These are phyloP conservation scores for Tetrapisispora taiwanensis DNA, from an alignment of 805 yeast species.

Conservation along the genomic window DNA sequence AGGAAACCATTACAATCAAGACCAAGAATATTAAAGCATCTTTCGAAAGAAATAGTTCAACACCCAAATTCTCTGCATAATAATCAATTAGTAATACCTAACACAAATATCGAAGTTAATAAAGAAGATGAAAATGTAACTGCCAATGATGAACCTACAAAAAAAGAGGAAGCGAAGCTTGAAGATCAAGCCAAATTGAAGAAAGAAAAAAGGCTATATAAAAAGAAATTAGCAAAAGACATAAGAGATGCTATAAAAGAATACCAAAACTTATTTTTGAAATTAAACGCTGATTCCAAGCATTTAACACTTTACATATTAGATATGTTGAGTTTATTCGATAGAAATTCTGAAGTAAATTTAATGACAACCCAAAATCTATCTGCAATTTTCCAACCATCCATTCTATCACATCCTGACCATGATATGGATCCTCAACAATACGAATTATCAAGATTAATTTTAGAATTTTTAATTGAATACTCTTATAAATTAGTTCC, in stretches of 20 bases:
- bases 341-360: slow-evolving; percentile 60
- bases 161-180: slow-evolving; percentile 1
- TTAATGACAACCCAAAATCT: slow-evolving; percentile 84
- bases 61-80: slow-evolving; percentile 25
- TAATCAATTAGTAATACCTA: slow-evolving; percentile 6
- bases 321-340: slow-evolving; percentile 76
- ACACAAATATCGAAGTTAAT: neutral
- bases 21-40: slow-evolving; percentile 53
- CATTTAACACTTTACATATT: slow-evolving; percentile 76
- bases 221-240: slow-evolving; percentile 50
- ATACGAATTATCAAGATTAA: slow-evolving; percentile 72
- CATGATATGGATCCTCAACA: slow-evolving; percentile 87
- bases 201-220: slow-evolving; percentile 36
- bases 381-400: slow-evolving; percentile 94
- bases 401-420: slow-evolving; percentile 77
- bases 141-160: slow-evolving; percentile 5
- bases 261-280: slow-evolving; percentile 55
- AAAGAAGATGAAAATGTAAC: slow-evolving; percentile 9
- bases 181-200: slow-evolving; percentile 14
- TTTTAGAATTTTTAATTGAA: slow-evolving; percentile 76
- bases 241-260: slow-evolving; percentile 57
- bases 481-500: slow-evolving; percentile 73
- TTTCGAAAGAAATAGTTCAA: slow-evolving; percentile 32
- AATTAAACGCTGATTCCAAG: slow-evolving; percentile 60
- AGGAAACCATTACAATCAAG: slow-evolving; percentile 60